Conservation (phyloP, 2,329 filamentous ascomycete species). For the Intubia oerlemansii region DNA sequence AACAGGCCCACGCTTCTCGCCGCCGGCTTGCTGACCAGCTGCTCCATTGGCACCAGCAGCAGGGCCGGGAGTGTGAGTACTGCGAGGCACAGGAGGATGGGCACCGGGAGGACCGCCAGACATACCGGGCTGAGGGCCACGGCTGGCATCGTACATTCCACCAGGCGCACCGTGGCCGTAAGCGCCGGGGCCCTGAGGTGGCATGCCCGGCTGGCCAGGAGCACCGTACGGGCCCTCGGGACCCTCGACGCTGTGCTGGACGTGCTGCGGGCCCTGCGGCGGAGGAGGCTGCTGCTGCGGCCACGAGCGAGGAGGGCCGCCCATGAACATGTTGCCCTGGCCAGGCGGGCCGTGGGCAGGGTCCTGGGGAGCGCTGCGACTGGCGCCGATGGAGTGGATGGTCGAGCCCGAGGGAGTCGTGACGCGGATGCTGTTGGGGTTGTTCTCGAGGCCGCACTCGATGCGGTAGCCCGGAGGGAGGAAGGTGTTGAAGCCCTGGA, state of each 20-base stretch:
- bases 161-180: constrained; percentile 10
- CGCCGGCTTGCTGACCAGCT: constrained; percentile 33
- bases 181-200: constrained; percentile 11
- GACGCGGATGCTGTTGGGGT: constrained; percentile 88
- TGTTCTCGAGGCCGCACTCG: constrained; percentile 81
- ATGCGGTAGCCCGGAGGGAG: constrained; percentile 89
- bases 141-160: constrained; percentile 6
- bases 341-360: constrained; percentile 15
- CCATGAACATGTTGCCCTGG: constrained; percentile 22
- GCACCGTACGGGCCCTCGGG: constrained; percentile 40
- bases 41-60: constrained; percentile 39
- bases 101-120: constrained; percentile 2
- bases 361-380: constrained; percentile 25
- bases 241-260: constrained; percentile 39
- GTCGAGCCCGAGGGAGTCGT: constrained; percentile 97
- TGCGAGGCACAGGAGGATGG: constrained; percentile 23
- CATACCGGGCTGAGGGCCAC: no score
- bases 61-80: constrained; percentile 29
- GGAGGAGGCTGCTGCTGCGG: constrained; percentile 31
- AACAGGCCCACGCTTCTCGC: constrained; percentile 81
- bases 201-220: no score
- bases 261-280: constrained; percentile 35
- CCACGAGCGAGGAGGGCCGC: constrained; percentile 16
- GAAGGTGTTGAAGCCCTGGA: constrained; percentile 97
- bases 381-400: constrained; percentile 56